Evolutionary conservation across 2,329 filamentous ascomycete species (phyloP).

Genomic region (Lomentospora prolificans): DNA sequence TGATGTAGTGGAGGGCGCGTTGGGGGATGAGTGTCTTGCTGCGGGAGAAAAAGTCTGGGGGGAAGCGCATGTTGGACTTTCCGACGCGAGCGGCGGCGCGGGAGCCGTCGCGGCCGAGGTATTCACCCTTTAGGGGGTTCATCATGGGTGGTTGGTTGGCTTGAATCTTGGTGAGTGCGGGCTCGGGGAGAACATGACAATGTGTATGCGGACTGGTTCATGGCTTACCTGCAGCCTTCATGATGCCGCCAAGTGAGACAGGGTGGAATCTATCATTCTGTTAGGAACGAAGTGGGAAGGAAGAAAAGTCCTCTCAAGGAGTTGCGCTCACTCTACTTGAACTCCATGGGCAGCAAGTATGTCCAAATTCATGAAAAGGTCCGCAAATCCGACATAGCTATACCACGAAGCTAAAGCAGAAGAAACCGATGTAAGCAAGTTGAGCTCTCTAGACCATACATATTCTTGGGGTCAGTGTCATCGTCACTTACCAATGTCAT

Average conservation of each 20-base stretch:
- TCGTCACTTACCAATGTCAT: slow-evolving; percentile 56
- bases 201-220: background rate
- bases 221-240: slow-evolving; percentile 42
- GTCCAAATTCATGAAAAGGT: slow-evolving; percentile 46
- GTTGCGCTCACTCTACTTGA: slow-evolving; percentile 50
- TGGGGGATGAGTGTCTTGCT: slow-evolving; percentile 45
- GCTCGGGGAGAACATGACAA: background rate
- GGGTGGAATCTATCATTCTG: slow-evolving; percentile 49
- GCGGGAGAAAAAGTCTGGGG: slow-evolving; percentile 32
- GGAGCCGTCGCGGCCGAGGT: slow-evolving; percentile 34
- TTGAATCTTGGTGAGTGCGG: slow-evolving; percentile 15
- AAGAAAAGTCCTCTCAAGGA: background rate
- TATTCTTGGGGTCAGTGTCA: too few relatives aligned
- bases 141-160: slow-evolving; percentile 70
- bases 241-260: slow-evolving; percentile 61
- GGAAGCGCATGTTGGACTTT: slow-evolving; percentile 25
- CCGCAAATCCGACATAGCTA: slow-evolving; percentile 45
- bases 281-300: background rate
- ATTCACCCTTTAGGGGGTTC: slow-evolving; percentile 55
- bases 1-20: slow-evolving; percentile 57
- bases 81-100: slow-evolving; percentile 29
- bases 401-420: slow-evolving; percentile 49
- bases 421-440: slow-evolving; percentile 2
- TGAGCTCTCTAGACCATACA: too few relatives aligned
- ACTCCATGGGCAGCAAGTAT: slow-evolving; percentile 48